Evolutionary conservation across 257 asterid species (phyloP), one percentile per base, ranked within the genome.

Genomic region (Petunia axillaris): DNA sequence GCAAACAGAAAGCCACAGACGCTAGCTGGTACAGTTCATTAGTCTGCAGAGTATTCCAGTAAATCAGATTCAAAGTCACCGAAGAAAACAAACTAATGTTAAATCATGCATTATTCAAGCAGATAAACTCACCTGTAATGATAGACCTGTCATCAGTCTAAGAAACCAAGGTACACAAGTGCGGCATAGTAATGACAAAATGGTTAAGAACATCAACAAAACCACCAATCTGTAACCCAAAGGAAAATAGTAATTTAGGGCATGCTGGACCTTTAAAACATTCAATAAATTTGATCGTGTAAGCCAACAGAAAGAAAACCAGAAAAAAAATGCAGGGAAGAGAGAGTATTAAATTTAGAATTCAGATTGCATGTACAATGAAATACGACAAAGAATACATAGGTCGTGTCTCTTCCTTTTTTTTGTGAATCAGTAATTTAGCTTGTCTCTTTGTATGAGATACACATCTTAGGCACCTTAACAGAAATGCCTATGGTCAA

Each of bases 1-100:
- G 91, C 87, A 93, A 87, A 90, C 98, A 93, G 92, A 93, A 88
- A 40, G 97, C 97, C 79, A 93, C 95, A 83, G 94, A 80, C 80
- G 97, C 95, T 88, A 93, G 82, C 77, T 93, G 98, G 84, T 89
- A 93, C 79, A 93, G 97, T 85, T 93, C 98, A 81, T 91, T 92
- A 50, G 93, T 93, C 98, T 93, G 97, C 90, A 87, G 53, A 77
- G 64, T n/a, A 83, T 81, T 79, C 75, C 73, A 79, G 82, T n/a
- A 60, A 67, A 81, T 77, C 82, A 75, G 39, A 41, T 64, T 50
- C 76, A 8, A 79, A 66, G 87, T 87, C 84, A 85, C 81, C 85
- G 74, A 79, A 63, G 82, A 67, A 81, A 83, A 70, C 78, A 16
- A 77, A 57, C 15, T 40, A 67, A 63, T 67, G 54, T 82, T 82